phyloP scores from a whole-genome alignment of 1,139 yeast genomes.

The Geotrichum histeridarum region DNA sequence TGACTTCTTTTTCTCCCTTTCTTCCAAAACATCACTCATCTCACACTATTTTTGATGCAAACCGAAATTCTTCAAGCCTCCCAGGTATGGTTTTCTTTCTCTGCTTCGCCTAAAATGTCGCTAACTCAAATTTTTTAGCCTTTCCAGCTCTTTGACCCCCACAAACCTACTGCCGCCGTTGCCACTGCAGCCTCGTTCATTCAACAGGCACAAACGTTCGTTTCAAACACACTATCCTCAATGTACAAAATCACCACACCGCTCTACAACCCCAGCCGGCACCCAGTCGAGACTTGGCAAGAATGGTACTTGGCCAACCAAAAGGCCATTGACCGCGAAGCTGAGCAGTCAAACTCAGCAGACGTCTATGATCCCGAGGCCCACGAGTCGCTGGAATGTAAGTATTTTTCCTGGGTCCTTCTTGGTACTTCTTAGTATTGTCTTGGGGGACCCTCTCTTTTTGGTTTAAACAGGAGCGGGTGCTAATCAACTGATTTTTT shows the following conservation, averaged over 20 bases:
- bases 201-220: not conserved
- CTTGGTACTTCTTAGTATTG: not conserved
- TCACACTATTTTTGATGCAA: not conserved
- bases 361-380: slow-evolving; percentile 13
- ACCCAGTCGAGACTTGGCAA: slow-evolving; percentile 37
- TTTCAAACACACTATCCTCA: not conserved
- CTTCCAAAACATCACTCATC: no score
- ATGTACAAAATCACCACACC: slow-evolving; percentile 23
- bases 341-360: slow-evolving; percentile 9
- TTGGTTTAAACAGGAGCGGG: not conserved
- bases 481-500: no score
- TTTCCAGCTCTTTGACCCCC: no score
- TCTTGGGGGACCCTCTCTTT: no score
- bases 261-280: slow-evolving; percentile 28
- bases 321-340: slow-evolving; percentile 18
- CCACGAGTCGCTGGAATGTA: slow-evolving; percentile 11
- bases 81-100: no score
- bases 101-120: no score
- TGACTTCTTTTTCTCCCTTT: not conserved
- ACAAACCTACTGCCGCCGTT: no score
- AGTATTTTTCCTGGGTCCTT: not conserved
- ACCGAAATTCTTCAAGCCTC: not conserved
- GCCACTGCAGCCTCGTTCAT: no score
- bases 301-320: slow-evolving; percentile 33
- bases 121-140: no score